Evolutionary conservation across 2,329 filamentous ascomycete species (phyloP), one percentile per base, ranked within the genome.

Genomic region (Didymella lethalis): DNA sequence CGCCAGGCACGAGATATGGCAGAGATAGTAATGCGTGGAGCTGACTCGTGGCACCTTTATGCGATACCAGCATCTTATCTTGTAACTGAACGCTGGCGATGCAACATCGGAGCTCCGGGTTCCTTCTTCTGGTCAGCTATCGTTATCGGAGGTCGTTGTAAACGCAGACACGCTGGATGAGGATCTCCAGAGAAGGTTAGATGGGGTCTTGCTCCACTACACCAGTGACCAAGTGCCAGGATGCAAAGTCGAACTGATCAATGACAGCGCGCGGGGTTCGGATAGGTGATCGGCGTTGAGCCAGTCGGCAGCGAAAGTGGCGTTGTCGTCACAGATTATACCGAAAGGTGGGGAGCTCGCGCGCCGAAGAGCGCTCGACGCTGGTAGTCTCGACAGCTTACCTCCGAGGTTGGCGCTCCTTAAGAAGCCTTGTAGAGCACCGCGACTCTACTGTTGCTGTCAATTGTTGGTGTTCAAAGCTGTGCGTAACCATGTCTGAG

Each of bases 341-440:
- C 59, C 59, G 64, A 68, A 58, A 64, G 59, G 66, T 70, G 67
- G 67, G 66, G 66, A 64, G 57, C 36, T 59, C 31, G 49, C 48
- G 48, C 46, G 25, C 53, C 61, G 54, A 48, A 57, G 52, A 56
- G 53, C 58, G 51, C 57, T 48, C 53, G 45, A 55, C 43, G 29
- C 46, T 40, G 46, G 55, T 48, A 55, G 41, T 51, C 20, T 4
- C 23, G 40, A 20, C 47, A 46, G 52, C 58, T 56, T 61, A 56
- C 61, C 61, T 57, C 48, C 31, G 41, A 47, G 49, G 44, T 41
- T 56, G 46, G 38, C 20, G 49, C 41, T 36, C 4, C 25, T 59
- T 55, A 46, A 59, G 45, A 49, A 43, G 38, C 48, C 29, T 44
- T 14, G 25, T 8, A 48, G 34, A 32, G 38, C 48, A 38, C 48